Base-by-base conservation (phyloP, 2,329 filamentous ascomycete genomes). In the Chaetomiaceae sp. region DNA sequence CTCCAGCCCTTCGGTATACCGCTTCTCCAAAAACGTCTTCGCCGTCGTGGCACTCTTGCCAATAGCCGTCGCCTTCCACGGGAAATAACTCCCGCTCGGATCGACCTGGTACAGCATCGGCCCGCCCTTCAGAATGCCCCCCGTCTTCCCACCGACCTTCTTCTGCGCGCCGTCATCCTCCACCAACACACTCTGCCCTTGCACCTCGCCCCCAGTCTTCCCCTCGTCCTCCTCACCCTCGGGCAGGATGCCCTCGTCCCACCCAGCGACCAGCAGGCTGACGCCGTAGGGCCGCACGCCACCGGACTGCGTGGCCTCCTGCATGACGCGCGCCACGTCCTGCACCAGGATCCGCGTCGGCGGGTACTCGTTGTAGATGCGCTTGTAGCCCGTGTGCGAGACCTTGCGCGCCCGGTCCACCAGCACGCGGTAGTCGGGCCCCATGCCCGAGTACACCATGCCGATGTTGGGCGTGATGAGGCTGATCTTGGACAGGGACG, bases 281-380 rank as follows among this genome's bases (percentile, higher is more conserved):
- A 99, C 93, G 65, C 93, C 93, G 68, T 97, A 99, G 41, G 93
- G 93, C 58, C 93, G 82, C 58, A 99, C 92, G 82, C 93, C 93
- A 67, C 93, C 93, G 34, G 89, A 96, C 73, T 99, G 93, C 54
- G 93, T 99, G 55, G 93, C 93, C 74, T 99, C 93, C 74, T 99
- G 93, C 86, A 99, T 96, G 60, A 97, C 92, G 58, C 90, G 83
- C 54, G 93, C 93, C 51, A 99, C 91, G 66, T 99, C 93, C 73
- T 99, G 93, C 51, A 99, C 93, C 74, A 99, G 82, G 86, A 99
- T 99, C 70, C 93, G 85, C 51, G 93, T 99, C 5, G 93, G 93
- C n/a, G 93, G 93, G 76, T 99, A 99, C 76, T 99, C 93, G 75
- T 99, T 99, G 79, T 99, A 99, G 76, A 99, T 91, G 71, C 93